Evolutionary conservation across 1,139 yeast genomes (phyloP), one percentile per base, ranked within the genome.

Genomic region (Saccharomyces hybrid): DNA sequence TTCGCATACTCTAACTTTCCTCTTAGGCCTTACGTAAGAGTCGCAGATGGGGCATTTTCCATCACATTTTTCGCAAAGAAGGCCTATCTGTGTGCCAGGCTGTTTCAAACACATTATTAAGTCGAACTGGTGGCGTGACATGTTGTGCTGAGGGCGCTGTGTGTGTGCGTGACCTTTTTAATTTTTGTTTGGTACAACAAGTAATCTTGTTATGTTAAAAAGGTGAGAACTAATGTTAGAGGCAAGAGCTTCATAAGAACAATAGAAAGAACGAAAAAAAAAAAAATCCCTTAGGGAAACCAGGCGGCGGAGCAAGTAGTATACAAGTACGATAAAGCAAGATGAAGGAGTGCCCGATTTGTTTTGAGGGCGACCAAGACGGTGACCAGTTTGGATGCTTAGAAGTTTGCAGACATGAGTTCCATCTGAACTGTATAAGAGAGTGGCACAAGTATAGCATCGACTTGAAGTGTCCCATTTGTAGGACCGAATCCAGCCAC

Each of bases 1-100:
- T 56, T 86, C 90, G 70, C 99, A 91, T 31, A 89, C 78, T 58
- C 87, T 76, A 2, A 84, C 97, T 55, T 76, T 72, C n/a, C 82
- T 76, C 6, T 81, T 78, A 0, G 96, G 91, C 58, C 87, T 83
- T 11, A 89, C 97, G 61, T 78, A 81, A 1, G 96, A 87, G 67
- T 90, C 98, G 70, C 99, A 91, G 1, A 83, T 76, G 2, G 97
- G 97, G 66, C 99, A 91, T 60, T 84, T 78, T 1, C 97, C 98
- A 66, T 91, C 97, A 69, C 99, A 91, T 69, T 80, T 86, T 44
- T 81, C 82, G 66, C 99, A 91, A 7, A 91, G 76, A 55, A 77
- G 73, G 0, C 96, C 97, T 5, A 81, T 70, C 32, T 74, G 71
- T 0, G 82, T 78, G 1, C 98, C 97, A 1, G 97, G 90, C 64